These are phyloP conservation scores for Sherardia arvensis DNA, from an alignment of 257 asterid species.

Conservation along the genomic window DNA sequence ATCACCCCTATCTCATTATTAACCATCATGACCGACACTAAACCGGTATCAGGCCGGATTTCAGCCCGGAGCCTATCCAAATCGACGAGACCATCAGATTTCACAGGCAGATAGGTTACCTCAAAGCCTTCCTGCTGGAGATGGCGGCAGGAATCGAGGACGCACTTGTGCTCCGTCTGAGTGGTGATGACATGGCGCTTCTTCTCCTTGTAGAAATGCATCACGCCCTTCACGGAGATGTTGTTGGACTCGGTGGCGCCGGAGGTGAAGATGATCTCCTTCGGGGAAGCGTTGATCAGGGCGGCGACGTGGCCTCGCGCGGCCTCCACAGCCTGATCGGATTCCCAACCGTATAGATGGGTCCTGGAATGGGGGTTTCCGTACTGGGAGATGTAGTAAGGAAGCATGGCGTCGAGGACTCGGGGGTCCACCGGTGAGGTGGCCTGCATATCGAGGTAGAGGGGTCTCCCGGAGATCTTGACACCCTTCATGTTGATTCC, in stretches of 20 bases:
- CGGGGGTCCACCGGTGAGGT: slow-evolving; percentile 96
- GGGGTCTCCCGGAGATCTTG: slow-evolving; percentile 83
- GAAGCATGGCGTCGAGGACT: slow-evolving; percentile 90
- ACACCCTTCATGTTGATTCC: slow-evolving; percentile 83
- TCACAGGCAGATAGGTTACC: slow-evolving; percentile 80
- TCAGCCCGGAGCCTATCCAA: slow-evolving; percentile 55
- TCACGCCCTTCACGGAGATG: slow-evolving; percentile 78
- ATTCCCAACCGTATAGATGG: slow-evolving; percentile 99
- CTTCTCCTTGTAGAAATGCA: slow-evolving; percentile 81
- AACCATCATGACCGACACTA: slow-evolving; percentile 92
- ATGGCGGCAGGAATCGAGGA: slow-evolving; percentile 82
- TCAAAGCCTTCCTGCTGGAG: slow-evolving; percentile 91
- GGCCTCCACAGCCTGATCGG: slow-evolving; percentile 73
- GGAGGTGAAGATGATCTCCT: slow-evolving; percentile 90
- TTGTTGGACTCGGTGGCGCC: slow-evolving; percentile 96
- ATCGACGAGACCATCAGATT: slow-evolving; percentile 60
- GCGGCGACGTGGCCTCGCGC: slow-evolving; percentile 56
- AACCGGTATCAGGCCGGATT: slow-evolving; percentile 80
- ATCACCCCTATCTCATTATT: slow-evolving; percentile 96
- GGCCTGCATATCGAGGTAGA: slow-evolving; percentile 95
- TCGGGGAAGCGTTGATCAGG: slow-evolving; percentile 76
- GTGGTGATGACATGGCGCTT: slow-evolving; percentile 96
- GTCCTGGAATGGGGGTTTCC: slow-evolving; percentile 98
- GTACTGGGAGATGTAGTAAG: slow-evolving; percentile 59
- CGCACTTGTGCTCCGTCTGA: slow-evolving; percentile 97